A percentile compares a stretch with the other conserved stretches of the same genome.
phyloP scores from a whole-genome alignment of 2,329 filamentous ascomycete genomes.

The Epicoccum nigrum region DNA sequence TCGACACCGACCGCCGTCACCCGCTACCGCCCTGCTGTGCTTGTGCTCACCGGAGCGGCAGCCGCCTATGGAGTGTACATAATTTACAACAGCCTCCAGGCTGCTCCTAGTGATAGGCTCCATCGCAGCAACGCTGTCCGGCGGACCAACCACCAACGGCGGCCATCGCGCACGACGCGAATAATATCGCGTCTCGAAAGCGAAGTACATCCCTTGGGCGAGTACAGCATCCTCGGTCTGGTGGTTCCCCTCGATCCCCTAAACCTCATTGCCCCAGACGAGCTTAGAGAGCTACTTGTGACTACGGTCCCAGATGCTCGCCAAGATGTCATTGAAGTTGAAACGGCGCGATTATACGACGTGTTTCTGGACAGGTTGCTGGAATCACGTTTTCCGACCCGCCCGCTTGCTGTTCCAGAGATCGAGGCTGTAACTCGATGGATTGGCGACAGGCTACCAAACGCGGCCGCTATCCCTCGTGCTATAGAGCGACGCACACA shows the following conservation, averaged over 20 bases:
- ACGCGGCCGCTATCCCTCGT: slow-evolving; percentile 20
- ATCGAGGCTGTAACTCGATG: slow-evolving; percentile 24
- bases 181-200: slow-evolving; percentile 26
- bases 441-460: slow-evolving; percentile 27
- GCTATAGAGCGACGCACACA: slow-evolving; percentile 33
- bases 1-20: slow-evolving; percentile 42
- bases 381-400: slow-evolving; percentile 25
- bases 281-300: slow-evolving; percentile 32
- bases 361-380: slow-evolving; percentile 41
- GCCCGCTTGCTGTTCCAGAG: slow-evolving; percentile 27
- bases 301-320: slow-evolving; percentile 25
- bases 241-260: slow-evolving; percentile 31
- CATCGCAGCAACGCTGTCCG: slow-evolving; percentile 73
- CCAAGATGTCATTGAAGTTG: slow-evolving; percentile 26
- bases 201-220: slow-evolving; percentile 31
- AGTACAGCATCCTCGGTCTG: slow-evolving; percentile 34
- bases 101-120: slow-evolving; percentile 47
- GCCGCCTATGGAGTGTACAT: slow-evolving; percentile 65
- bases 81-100: slow-evolving; percentile 56
- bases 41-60: slow-evolving; percentile 63
- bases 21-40: slow-evolving; percentile 55
- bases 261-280: slow-evolving; percentile 24
- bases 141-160: slow-evolving; percentile 52
- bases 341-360: slow-evolving; percentile 36
- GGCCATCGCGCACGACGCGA: slow-evolving; percentile 23